Evolutionary conservation across 2,329 filamentous ascomycete genomes (phyloP), one percentile per base, ranked within the genome.

Genomic region (Anisogramma anomala): DNA sequence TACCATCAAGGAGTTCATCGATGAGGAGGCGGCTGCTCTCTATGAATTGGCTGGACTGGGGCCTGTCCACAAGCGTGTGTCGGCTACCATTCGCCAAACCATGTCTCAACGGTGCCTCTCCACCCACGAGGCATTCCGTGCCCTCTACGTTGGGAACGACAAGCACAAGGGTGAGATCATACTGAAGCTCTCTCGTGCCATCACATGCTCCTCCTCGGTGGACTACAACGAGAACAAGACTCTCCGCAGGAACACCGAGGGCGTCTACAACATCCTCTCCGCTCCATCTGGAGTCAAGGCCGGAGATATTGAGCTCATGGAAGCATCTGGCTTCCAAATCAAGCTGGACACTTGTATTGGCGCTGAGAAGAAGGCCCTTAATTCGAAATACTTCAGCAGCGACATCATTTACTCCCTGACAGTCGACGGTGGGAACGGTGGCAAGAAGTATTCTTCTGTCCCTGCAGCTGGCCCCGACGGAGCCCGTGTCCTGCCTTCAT

Each of bases 281-380:
- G 62, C 71, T 40, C 63, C 64, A 2, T 71, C 71, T 51, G 67
- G 67, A 9, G 53, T 59, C 33, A 57, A 58, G 32, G 59, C 62
- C 11, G 67, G 67, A 1, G 67, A 72, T 43, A 65, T 71, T 15
- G 67, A 71, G 51, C 62, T 72, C 36, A 68, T 71, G 58, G 65
- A 69, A 39, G 68, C 66, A 6, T 69, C 67, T 23, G 63, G 62
- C 10, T 66, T 64, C 44, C 67, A 71, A 45, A 70, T 72, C 56
- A 65, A 66, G 47, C 65, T 71, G 4, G 67, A 72, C 41, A 61
- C 65, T 20, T 72, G 69, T 48, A 59, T 58, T 10, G 55, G 54
- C 6, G 68, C 66, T n/a, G 50, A 55, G 23, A 58, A 56, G 25
- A 53, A 54, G 6, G 51, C 55, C 22, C 44, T 48, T 22, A 48